These are phyloP conservation scores for Aspergillus texensis DNA, from an alignment of 2,329 filamentous ascomycete genomes.

Conservation along the genomic window DNA sequence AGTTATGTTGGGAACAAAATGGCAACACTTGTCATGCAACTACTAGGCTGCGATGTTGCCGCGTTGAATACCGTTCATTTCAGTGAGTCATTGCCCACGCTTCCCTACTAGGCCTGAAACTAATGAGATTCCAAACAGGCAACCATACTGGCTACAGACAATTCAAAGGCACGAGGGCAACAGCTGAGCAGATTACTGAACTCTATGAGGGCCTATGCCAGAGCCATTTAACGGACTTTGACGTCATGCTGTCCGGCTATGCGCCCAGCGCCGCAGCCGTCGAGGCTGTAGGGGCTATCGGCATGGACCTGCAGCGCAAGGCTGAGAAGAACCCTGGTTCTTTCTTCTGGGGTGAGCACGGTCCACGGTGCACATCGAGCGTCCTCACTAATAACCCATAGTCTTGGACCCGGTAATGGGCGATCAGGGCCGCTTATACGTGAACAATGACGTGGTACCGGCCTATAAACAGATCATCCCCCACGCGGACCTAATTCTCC, in stretches of 20 bases:
- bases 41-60: conserved; percentile 88
- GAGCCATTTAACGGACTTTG: conserved; percentile 83
- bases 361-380: background rate
- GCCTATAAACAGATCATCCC: conserved; percentile 80
- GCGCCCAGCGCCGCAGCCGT: conserved; percentile 85
- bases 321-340: conserved; percentile 65
- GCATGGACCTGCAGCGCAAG: conserved; percentile 73
- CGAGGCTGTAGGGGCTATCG: conserved; percentile 81
- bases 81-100: conserved; percentile 61
- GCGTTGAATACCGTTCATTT: conserved; percentile 97
- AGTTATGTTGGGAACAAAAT: conserved; percentile 99
- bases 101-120: background rate
- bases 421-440: conserved; percentile 89
- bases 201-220: conserved; percentile 83
- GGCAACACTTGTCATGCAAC: conserved; percentile 91
- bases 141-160: conserved; percentile 94
- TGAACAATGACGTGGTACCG: conserved; percentile 86
- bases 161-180: conserved; percentile 80
- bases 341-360: conserved; percentile 78
- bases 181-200: conserved; percentile 78
- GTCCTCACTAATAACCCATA: conserved; percentile 30
- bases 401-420: conserved; percentile 98
- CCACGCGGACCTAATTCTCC: conserved; percentile 86
- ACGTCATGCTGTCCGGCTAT: conserved; percentile 94
- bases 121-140: conserved; percentile 55